These are phyloP conservation scores for Tricholomella constricta DNA, from an alignment of 768 basidiomycete species.

Conservation along the genomic window DNA sequence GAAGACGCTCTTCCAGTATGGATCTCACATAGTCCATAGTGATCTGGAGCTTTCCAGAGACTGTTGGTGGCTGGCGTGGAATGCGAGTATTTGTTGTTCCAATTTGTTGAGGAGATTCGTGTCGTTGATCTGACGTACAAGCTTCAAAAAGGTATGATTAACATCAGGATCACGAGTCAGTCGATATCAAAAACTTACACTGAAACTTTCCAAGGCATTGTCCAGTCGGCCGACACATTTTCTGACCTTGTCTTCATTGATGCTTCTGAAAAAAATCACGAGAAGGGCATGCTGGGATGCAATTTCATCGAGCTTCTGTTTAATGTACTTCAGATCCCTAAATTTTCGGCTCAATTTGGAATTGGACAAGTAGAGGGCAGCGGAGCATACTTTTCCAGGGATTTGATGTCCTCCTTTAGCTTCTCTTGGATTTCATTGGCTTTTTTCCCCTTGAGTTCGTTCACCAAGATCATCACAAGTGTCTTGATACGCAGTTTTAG, in stretches of 20 bases:
- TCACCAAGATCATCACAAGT: conserved; percentile 3
- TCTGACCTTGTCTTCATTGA: conserved; percentile 12
- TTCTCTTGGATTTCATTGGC: neutral
- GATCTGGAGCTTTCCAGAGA: neutral
- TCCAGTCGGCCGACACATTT: conserved; percentile 7
- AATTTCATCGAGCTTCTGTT: conserved; percentile 6
- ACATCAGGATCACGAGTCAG: no score
- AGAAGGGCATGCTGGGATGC: neutral
- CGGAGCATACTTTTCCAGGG: conserved; percentile 1
- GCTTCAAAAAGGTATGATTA: neutral
- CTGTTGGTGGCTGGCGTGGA: conserved; percentile 1
- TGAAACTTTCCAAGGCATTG: conserved; percentile 6
- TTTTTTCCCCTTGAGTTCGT: conserved; percentile 11
- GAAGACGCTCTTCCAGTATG: neutral
- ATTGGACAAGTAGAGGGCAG: neutral
- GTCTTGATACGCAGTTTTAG: conserved; percentile 10
- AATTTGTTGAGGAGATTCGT: conserved; percentile 1
- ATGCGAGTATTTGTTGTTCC: conserved; percentile 1
- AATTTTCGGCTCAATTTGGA: no score
- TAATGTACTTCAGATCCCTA: conserved; percentile 4
- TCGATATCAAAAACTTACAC: neutral
- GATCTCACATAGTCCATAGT: conserved; percentile 8
- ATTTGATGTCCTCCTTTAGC: neutral
- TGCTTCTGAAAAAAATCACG: neutral
- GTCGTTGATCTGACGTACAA: conserved; percentile 1